Base-by-base conservation (phyloP, 352 stramenopile genomes). In the Pythium scleroteichum region DNA sequence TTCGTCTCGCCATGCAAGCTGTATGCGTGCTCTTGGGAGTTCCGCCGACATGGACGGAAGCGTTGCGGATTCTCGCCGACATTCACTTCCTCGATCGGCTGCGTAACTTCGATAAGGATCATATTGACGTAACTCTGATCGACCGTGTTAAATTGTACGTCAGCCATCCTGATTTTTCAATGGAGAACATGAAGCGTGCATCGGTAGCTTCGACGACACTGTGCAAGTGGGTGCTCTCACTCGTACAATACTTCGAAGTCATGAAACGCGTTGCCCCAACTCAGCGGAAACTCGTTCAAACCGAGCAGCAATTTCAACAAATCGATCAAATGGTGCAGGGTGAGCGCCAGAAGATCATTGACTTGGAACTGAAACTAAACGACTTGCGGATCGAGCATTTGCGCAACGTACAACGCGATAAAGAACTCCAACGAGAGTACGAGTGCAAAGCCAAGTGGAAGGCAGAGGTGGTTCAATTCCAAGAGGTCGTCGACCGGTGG, bases 1-100 rank as follows among this genome's bases (percentile, higher is more conserved):
- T 91, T 26, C 78, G 82, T 1, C 66, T 91, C n/a, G 79, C 70
- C 8, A 91, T 91, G 82, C 82, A 91, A 62, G 82, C 82, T 1
- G 82, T 91, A 29, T 91, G 82, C 41, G 78, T 91, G 0, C 38
- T 91, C 8, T 73, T 91, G 0, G 82, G 76, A 5, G 66, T 62
- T 2, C 53, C 77, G 14, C 82, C 82, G 13, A 91, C 82, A 6
- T 91, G 82, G 82, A 74, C 69, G 9, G 78, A 91, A 44, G 82
- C 79, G 14, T 63, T 91, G 20, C 78, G 79, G 9, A 81, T 85
- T 46, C 60, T 89, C 0, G 81, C 78, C 1, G 82, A 91, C 38
- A 91, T 91, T 27, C 76, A 62, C 27, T 91, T 91, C 56, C 52
- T 91, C 0, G 79, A 89, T 39, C 68, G 79, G 10, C 72, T 91